These are phyloP conservation scores for Corinectria fuckeliana DNA, from an alignment of 2,329 filamentous ascomycete species.

Conservation along the genomic window DNA sequence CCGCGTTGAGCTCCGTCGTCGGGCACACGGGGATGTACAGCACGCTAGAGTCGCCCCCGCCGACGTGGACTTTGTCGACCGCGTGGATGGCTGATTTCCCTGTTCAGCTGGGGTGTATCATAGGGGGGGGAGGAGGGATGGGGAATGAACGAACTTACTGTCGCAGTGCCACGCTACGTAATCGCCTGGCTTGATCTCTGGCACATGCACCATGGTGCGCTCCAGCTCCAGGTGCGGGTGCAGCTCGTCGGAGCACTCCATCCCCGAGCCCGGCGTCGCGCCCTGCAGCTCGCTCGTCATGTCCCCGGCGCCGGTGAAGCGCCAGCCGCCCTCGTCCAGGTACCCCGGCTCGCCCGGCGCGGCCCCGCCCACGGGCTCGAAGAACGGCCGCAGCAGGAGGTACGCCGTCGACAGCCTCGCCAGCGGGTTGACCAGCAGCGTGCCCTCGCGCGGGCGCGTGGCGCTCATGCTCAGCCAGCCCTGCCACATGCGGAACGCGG, in stretches of 20 bases:
- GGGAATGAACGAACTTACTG: conserved; percentile 55
- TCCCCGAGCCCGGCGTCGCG: conserved; percentile 70
- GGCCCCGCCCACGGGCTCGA: conserved; percentile 58
- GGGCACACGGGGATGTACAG: conserved; percentile 90
- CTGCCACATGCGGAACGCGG: conserved; percentile 87
- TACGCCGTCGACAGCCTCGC: conserved; percentile 80
- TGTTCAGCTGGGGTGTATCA: not conserved
- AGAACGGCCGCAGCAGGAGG: conserved; percentile 83
- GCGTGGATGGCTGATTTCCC: conserved; percentile 75
- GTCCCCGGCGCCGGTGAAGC: conserved; percentile 51
- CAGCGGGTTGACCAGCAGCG: conserved; percentile 81
- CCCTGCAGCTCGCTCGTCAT: conserved; percentile 72
- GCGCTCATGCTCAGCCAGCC: conserved; percentile 84
- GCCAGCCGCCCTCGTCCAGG: conserved; percentile 65
- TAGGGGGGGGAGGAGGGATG: not conserved
- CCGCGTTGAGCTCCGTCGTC: conserved; percentile 74
- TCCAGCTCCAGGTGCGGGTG: conserved; percentile 76
- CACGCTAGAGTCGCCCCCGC: conserved; percentile 77
- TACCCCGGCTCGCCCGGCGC: conserved; percentile 40
- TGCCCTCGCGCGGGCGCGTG: conserved; percentile 78
- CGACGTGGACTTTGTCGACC: conserved; percentile 80
- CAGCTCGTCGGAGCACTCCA: conserved; percentile 71
- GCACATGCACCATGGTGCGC: conserved; percentile 73
- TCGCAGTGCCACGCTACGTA: conserved; percentile 89
- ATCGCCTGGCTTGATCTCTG: conserved; percentile 73